These are phyloP conservation scores for Petunia hybrid DNA, from an alignment of 305 asterid genomes.

Conservation along the genomic window DNA sequence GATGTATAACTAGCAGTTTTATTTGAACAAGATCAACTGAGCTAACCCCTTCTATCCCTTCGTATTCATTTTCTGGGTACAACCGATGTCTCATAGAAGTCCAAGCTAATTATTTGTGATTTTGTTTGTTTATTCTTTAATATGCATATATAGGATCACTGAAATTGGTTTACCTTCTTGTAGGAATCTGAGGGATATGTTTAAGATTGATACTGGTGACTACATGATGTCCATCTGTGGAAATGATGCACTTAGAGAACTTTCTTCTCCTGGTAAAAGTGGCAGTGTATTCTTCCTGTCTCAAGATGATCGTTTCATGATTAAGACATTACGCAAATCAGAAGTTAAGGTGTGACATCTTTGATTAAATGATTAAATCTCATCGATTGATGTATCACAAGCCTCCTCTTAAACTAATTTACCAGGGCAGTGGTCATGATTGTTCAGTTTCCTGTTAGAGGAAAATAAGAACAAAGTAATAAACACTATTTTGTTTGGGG, in stretches of 20 bases:
- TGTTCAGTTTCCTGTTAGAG: no score
- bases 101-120: not conserved
- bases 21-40: not conserved
- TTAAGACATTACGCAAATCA: slow-evolving; percentile 63
- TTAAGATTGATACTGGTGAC: slow-evolving; percentile 41
- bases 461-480: no score
- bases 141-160: not conserved
- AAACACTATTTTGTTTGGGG: no score
- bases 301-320: slow-evolving; percentile 44
- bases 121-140: slow-evolving; percentile 6
- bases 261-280: slow-evolving; percentile 47
- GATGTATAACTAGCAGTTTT: not conserved
- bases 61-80: slow-evolving; percentile 1
- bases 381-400: not conserved
- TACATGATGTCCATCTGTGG: slow-evolving; percentile 44
- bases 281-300: slow-evolving; percentile 43
- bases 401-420: slow-evolving; percentile 24
- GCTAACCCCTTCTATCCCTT: not conserved
- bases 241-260: slow-evolving; percentile 41
- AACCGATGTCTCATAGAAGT: not conserved
- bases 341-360: slow-evolving; percentile 56
- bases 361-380: slow-evolving; percentile 19
- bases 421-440: not conserved
- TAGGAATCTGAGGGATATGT: slow-evolving; percentile 37
- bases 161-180: slow-evolving; percentile 16